phyloP scores from a whole-genome alignment of 176 grass and related monocot species.

The Juncus effusus region DNA sequence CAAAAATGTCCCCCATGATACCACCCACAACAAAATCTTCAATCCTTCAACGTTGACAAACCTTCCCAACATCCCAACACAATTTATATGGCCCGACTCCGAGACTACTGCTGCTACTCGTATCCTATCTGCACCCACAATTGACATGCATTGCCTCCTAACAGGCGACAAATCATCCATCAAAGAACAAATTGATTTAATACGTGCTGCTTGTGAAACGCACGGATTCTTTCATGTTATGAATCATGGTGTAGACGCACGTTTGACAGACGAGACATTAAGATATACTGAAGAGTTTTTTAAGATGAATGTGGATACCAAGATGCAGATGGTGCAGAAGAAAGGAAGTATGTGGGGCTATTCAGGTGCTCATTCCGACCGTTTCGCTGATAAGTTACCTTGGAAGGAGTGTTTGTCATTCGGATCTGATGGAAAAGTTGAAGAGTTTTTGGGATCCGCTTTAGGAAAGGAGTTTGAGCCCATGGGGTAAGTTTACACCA shows the following conservation, averaged over 20 bases:
- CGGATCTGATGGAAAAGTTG: conserved; percentile 23
- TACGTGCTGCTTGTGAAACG: conserved; percentile 38
- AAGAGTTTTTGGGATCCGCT: conserved; percentile 49
- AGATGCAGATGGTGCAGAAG: conserved; percentile 34
- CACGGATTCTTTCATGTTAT: conserved; percentile 73
- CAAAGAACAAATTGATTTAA: conserved; percentile 19
- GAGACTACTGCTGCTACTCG: conserved; percentile 23
- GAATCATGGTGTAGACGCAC: conserved; percentile 46
- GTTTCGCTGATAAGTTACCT: conserved; percentile 57
- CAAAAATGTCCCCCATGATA: neutral
- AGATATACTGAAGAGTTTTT: conserved; percentile 47
- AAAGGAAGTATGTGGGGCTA: conserved; percentile 49
- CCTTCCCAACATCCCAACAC: conserved; percentile 35
- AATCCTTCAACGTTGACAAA: conserved; percentile 13
- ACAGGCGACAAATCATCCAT: conserved; percentile 11
- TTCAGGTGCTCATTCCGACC: conserved; percentile 52
- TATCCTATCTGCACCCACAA: conserved; percentile 45
- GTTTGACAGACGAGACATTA: conserved; percentile 39
- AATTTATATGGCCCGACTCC: conserved; percentile 50
- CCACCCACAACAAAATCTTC: neutral
- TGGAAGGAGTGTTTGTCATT: conserved; percentile 94
- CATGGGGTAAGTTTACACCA: conserved; percentile 44
- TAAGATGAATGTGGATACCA: conserved; percentile 38
- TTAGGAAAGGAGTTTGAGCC: conserved; percentile 51
- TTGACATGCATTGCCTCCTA: conserved; percentile 44